These are phyloP conservation scores for Hirschioporus abietinus DNA, from an alignment of 768 basidiomycete genomes.

Conservation along the genomic window DNA sequence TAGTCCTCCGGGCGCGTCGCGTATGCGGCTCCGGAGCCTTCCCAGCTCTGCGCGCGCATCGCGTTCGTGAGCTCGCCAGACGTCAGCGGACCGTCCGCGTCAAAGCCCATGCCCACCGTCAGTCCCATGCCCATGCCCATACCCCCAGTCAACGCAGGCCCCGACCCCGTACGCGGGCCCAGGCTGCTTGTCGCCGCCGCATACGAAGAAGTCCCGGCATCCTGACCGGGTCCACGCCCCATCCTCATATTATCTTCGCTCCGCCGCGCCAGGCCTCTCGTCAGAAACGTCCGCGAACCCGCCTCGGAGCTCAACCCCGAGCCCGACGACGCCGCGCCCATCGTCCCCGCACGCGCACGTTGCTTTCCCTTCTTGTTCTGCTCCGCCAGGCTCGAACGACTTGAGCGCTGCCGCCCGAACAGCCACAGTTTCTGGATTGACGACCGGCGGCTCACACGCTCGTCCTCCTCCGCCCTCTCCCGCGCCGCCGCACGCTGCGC, in stretches of 20 bases:
- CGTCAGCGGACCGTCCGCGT: background rate
- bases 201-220: background rate
- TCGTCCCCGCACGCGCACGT: background rate
- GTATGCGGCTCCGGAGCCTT: conserved; percentile 35
- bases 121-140: background rate
- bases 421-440: background rate
- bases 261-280: background rate
- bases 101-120: background rate
- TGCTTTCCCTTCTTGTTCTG: background rate
- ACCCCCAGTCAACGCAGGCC: conserved; percentile 4
- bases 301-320: background rate
- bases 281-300: background rate
- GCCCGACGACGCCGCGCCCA: background rate
- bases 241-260: background rate
- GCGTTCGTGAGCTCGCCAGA: conserved; percentile 34
- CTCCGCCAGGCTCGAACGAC: background rate
- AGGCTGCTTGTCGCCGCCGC: background rate
- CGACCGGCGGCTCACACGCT: background rate
- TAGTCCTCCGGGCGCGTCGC: conserved; percentile 35
- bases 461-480: too few species aligned
- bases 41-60: conserved; percentile 64
- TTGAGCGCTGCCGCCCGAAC: background rate
- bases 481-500: too few species aligned
- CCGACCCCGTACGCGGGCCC: conserved; percentile 7
- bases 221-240: background rate